Evolutionary conservation across 257 asterid genomes (phyloP).

Genomic region (Orobanche coerulescens): DNA sequence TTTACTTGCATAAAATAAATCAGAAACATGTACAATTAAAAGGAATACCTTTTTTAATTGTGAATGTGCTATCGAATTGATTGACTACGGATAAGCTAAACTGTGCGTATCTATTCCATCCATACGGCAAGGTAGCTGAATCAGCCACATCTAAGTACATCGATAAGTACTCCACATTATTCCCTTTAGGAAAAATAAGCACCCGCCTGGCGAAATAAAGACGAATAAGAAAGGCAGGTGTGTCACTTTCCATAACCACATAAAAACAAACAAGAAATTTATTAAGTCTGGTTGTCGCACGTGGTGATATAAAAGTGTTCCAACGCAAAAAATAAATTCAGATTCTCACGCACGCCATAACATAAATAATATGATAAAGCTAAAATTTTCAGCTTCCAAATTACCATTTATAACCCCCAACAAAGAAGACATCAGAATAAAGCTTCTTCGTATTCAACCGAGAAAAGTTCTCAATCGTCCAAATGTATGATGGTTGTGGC

Average conservation of each 20-base stretch:
- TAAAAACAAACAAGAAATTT: conserved; percentile 11
- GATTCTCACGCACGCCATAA: neutral
- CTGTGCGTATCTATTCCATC: conserved; percentile 49
- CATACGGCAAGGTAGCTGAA: conserved; percentile 45
- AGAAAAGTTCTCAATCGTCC: conserved; percentile 78
- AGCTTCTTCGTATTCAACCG: conserved; percentile 59
- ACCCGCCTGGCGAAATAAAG: conserved; percentile 42
- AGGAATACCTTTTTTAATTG: conserved; percentile 37
- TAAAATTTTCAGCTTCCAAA: conserved; percentile 11
- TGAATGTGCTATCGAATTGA: conserved; percentile 31
- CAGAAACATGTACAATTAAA: conserved; percentile 15
- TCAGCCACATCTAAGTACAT: conserved; percentile 57
- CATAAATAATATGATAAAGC: neutral
- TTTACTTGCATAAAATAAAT: conserved; percentile 13
- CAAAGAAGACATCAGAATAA: conserved; percentile 66
- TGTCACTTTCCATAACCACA: conserved; percentile 1
- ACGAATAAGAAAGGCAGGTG: conserved; percentile 17
- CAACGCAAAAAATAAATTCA: conserved; percentile 12
- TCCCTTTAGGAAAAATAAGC: conserved; percentile 50
- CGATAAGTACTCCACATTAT: conserved; percentile 49
- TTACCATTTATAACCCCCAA: conserved; percentile 90
- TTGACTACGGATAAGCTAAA: conserved; percentile 54
- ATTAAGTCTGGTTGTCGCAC: neutral
- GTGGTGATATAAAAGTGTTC: neutral
- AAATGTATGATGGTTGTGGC: conserved; percentile 68